Conservation (phyloP, 352 stramenopile genomes). For the Pythium aristosporum region DNA sequence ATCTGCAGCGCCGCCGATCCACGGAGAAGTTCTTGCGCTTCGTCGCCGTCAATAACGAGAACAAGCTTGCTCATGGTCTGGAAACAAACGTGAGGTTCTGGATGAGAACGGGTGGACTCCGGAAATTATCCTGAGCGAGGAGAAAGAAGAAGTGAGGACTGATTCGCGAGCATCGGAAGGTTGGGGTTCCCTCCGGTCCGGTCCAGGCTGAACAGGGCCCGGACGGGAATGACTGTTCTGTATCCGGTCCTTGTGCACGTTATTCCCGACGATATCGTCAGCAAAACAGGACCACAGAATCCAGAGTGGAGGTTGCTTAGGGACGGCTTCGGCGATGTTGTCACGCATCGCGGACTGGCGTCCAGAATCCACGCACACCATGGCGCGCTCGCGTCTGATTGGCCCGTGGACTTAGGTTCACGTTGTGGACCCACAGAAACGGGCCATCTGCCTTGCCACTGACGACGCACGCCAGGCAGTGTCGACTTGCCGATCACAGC, state of each 20-base stretch:
- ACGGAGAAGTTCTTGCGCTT: slow-evolving; percentile 11
- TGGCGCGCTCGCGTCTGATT: background rate
- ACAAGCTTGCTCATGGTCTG: slow-evolving; percentile 11
- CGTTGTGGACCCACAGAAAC: slow-evolving; percentile 2
- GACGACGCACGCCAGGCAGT: slow-evolving; percentile 12
- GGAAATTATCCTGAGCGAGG: slow-evolving; percentile 10
- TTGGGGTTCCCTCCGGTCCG: background rate
- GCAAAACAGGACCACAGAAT: background rate
- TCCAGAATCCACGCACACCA: background rate
- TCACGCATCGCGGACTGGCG: slow-evolving; percentile 8
- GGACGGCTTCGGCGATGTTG: background rate
- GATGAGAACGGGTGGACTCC: background rate
- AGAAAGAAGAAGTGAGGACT: slow-evolving; percentile 7
- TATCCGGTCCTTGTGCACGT: background rate
- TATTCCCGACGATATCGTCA: background rate
- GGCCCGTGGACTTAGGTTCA: background rate
- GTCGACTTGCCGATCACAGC: slow-evolving; percentile 1
- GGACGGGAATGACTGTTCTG: background rate
- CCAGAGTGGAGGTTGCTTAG: slow-evolving; percentile 5
- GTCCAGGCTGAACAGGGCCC: too few species aligned
- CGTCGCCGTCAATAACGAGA: slow-evolving; percentile 2
- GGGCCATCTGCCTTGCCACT: slow-evolving; percentile 2
- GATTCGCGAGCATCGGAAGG: background rate
- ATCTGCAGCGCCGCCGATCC: slow-evolving; percentile 17
- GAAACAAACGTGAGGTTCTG: background rate